Conservation (phyloP, 2,329 filamentous ascomycete species). For the Sphaerulina musiva region DNA sequence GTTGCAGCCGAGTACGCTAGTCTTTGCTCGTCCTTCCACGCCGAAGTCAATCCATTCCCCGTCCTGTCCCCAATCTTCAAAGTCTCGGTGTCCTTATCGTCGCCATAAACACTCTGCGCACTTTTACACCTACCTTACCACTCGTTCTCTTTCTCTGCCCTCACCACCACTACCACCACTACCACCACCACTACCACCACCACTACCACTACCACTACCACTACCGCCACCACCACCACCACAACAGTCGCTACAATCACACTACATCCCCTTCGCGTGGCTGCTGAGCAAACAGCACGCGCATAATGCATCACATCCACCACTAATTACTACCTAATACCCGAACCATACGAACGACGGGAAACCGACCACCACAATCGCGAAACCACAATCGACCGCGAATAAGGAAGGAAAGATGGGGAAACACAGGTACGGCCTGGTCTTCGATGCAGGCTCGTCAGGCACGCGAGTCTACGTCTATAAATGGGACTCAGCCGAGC, state of each 20-base stretch:
- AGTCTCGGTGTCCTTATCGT: too few relatives aligned
- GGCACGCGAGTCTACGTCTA: conserved; percentile 94
- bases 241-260: conserved; percentile 1
- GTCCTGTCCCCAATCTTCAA: too few relatives aligned
- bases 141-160: too few relatives aligned
- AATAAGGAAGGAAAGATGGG: conserved; percentile 19
- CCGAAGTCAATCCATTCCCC: too few relatives aligned
- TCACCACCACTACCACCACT: too few relatives aligned
- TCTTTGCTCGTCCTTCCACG: too few relatives aligned
- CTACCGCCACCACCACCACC: neutral
- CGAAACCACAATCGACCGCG: neutral
- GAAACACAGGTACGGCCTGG: conserved; percentile 67
- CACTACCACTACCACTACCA: too few relatives aligned
- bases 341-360: neutral
- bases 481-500: conserved; percentile 74
- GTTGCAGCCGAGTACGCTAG: neutral
- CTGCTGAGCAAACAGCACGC: conserved; percentile 3
- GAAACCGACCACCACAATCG: neutral
- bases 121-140: too few relatives aligned
- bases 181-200: too few relatives aligned
- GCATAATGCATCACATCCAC: conserved; percentile 3
- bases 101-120: too few relatives aligned
- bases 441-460: conserved; percentile 95
- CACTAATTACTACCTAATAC: neutral
- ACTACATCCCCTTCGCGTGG: neutral